phyloP scores from a whole-genome alignment of 2,329 filamentous ascomycete species.

The Fusarium tjaetaba region DNA sequence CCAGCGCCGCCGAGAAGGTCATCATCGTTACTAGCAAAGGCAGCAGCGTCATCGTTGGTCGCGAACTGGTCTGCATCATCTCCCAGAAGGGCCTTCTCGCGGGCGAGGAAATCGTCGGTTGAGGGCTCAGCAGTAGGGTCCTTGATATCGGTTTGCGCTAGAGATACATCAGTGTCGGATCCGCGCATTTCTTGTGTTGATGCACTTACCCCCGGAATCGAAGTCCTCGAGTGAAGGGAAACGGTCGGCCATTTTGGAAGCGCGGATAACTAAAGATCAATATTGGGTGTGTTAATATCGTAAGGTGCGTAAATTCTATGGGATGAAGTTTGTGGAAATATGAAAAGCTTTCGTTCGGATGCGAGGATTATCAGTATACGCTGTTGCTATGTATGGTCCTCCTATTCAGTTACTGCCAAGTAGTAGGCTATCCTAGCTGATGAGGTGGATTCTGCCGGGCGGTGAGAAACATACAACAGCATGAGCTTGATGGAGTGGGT shows the following conservation, averaged over 20 bases:
- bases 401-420: conserved; percentile 44
- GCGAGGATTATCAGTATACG: conserved; percentile 32
- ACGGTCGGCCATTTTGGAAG: conserved; percentile 73
- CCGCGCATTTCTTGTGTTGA: conserved; percentile 17
- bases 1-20: conserved; percentile 80
- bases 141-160: conserved; percentile 75
- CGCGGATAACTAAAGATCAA: not conserved
- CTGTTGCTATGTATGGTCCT: conserved; percentile 35
- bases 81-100: conserved; percentile 89
- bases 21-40: conserved; percentile 70
- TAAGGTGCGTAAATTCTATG: not conserved
- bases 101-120: conserved; percentile 86
- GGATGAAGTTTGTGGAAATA: not conserved
- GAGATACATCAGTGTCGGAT: conserved; percentile 32
- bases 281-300: not conserved
- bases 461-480: conserved; percentile 39
- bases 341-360: conserved; percentile 5
- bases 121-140: conserved; percentile 67
- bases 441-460: conserved; percentile 51
- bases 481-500: conserved; percentile 15
- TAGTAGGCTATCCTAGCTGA: conserved; percentile 41
- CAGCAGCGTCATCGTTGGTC: conserved; percentile 75
- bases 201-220: conserved; percentile 68
- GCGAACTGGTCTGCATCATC: conserved; percentile 94
- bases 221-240: conserved; percentile 85